Base-by-base conservation (phyloP, 2,329 filamentous ascomycete genomes). In the Aspergillus vadensis region DNA sequence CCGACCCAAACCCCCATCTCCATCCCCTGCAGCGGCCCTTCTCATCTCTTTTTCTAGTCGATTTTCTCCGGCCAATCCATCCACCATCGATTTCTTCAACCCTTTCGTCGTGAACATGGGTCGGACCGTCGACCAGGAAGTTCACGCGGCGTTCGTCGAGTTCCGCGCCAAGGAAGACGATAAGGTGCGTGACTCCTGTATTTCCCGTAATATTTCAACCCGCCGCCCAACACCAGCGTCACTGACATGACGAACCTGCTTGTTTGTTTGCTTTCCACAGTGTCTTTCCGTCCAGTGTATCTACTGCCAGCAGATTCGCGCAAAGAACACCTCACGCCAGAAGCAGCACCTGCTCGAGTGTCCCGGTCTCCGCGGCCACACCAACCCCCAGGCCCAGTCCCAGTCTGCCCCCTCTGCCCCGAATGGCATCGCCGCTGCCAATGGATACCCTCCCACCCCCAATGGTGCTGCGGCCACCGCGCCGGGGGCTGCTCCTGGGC, bases 131-230 rank as follows among this genome's bases (percentile, higher is more conserved):
- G 80, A 82, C 73, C 79, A 81, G 70, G 80, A 82, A 68, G 80
- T 82, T 63, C 80, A 82, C 73, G 79, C 79, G 65, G 80, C 80
- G 64, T 82, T 81, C 70, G 80, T 82, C 72, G 80, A 82, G 74
- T 82, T 82, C 72, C 79, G 80, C 71, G 80, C 80, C 74, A 82
- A 82, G 76, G 80, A 81, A 75, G 78, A 80, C 73, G 79, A 81
- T 71, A 81, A 81, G 79, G 79, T 79, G 74, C 64, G 73, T 76
- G 69, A 70, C 65, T 66, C 67, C 25, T 64, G 69, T 76, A 75
- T 76, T 75, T 76, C 66, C 58, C 69, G 74, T 77, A 79, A 76
- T 76, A 77, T 75, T 74, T 74, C 72, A 55, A 55, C 38, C 21
- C 21, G 38, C 52, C 52, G 17, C 15, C 25, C 52, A 19, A 21